Evolutionary conservation across 108 stramenopile species (phyloP), one percentile per base, ranked within the genome.

Genomic region (Nitzschia inconspicua): DNA sequence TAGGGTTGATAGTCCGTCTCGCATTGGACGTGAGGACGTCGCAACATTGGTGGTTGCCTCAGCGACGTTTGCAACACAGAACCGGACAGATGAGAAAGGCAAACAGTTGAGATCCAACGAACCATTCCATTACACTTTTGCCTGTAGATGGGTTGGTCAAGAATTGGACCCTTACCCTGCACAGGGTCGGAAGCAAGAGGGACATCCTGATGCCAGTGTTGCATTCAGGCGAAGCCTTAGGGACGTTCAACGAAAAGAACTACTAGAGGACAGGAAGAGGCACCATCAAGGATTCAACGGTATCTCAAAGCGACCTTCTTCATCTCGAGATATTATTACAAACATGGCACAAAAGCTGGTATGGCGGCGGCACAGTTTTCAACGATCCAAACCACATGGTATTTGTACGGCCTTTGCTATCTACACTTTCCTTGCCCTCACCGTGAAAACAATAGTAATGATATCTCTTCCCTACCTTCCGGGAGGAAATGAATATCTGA

Each of bases 21-120:
- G 52, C 3, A 66, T 89, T 2, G 78, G 88, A 39, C 63, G 78
- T 22, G 84, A 84, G n/a, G 88, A 89, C 57, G 83, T 89, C 28
- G 84, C 88, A 9, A 56, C 80, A 6, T 46, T 89, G n/a, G 88
- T 80, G 0, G 75, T 79, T 13, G 69, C 83, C 13, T 40, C 84
- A 4, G 75, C 85, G 29, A 51, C 81, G 18, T 74, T 74, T 47
- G 27, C 53, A 8, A 36, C 40, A 9, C 42, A 32, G 47, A 56
- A 66, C n/a, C 30, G 27, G 2, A 52, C 62, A 5, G 28, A 40
- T 37, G 24, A 4, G n/a, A 0, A 60, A 7, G 26, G 47, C 14
- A 23, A 46, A 36, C 11, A 47, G 1, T 27, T 40, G 44, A 36
- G 36, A 35, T 24, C 40, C 2, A 20, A 24, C 3, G 58, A 48